Percentiles rank a stretch among this genome's conserved stretches.
These are phyloP conservation scores for Tetrahymena elliotti DNA, from an alignment of 73 alveolate species.

Conservation along the genomic window DNA sequence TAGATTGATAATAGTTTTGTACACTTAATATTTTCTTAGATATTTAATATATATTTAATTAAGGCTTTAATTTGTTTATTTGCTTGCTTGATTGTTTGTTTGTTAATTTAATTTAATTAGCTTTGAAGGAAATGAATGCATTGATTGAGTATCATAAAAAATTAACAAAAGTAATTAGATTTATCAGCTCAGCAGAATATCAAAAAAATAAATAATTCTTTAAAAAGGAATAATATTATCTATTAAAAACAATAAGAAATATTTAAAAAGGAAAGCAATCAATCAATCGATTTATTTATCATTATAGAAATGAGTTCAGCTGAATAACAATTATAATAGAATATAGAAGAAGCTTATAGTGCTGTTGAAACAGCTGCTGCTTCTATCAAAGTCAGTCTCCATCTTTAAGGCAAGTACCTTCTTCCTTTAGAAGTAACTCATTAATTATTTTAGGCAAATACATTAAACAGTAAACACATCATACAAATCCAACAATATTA, in stretches of 20 bases:
- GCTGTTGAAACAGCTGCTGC: not conserved
- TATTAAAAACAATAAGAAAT: not conserved
- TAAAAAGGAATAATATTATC: not conserved
- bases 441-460: not conserved
- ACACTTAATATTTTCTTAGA: not conserved
- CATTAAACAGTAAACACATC: not conserved
- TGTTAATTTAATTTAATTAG: not conserved
- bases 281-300: not conserved
- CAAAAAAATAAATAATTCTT: not conserved
- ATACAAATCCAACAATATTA: no score
- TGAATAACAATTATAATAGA: not conserved
- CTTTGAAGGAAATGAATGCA: not conserved
- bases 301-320: not conserved
- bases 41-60: not conserved
- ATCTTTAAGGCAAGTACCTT: not conserved
- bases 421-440: not conserved
- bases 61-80: not conserved
- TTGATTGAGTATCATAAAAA: not conserved
- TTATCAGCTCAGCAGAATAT: not conserved
- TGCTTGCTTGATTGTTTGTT: not conserved
- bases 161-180: not conserved
- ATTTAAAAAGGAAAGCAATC: not conserved
- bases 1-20: not conserved
- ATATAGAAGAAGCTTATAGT: not conserved
- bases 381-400: not conserved